Evolutionary conservation across 2,329 filamentous ascomycete genomes (phyloP).

Genomic region (Aspergillus pseudotamarii): DNA sequence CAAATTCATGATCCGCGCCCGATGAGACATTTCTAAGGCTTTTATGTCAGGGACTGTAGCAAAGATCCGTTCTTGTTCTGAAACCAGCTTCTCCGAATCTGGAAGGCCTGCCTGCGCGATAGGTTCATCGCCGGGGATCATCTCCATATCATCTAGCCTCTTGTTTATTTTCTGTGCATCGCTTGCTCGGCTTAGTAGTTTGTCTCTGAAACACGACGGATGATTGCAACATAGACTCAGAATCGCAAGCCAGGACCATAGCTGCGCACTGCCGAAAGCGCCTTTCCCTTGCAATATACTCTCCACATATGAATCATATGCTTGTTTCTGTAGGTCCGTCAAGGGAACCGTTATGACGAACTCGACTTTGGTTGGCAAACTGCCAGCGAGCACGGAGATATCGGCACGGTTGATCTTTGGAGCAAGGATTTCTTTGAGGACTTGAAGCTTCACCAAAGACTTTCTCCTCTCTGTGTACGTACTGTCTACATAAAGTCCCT

Average conservation of each 20-base stretch:
- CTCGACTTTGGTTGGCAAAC: conserved; percentile 75
- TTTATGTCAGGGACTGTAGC: conserved; percentile 37
- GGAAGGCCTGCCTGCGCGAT: conserved; percentile 44
- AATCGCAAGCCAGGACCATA: conserved; percentile 60
- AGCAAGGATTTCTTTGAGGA: conserved; percentile 70
- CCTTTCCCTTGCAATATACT: conserved; percentile 37
- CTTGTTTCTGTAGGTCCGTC: conserved; percentile 63
- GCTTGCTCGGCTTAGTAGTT: conserved; percentile 47
- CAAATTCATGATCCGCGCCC: conserved; percentile 65
- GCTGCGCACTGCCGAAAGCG: conserved; percentile 43
- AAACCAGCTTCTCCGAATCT: conserved; percentile 33
- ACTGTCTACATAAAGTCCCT: conserved; percentile 71
- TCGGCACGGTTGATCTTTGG: conserved; percentile 79
- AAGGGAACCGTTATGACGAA: conserved; percentile 77
- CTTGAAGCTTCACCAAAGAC: conserved; percentile 67
- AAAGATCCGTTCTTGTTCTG: conserved; percentile 35
- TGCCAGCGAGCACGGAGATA: conserved; percentile 65
- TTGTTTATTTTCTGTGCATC: conserved; percentile 19
- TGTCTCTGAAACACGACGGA: conserved; percentile 55
- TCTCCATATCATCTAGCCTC: conserved; percentile 20
- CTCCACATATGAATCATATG: conserved; percentile 62
- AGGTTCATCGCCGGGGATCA: conserved; percentile 28
- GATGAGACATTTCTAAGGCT: conserved; percentile 63
- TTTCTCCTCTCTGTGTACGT: conserved; percentile 55
- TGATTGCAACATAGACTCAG: conserved; percentile 62